These are phyloP conservation scores for Nigrospora sphaerica DNA, from an alignment of 2,329 filamentous ascomycete species.

Conservation along the genomic window DNA sequence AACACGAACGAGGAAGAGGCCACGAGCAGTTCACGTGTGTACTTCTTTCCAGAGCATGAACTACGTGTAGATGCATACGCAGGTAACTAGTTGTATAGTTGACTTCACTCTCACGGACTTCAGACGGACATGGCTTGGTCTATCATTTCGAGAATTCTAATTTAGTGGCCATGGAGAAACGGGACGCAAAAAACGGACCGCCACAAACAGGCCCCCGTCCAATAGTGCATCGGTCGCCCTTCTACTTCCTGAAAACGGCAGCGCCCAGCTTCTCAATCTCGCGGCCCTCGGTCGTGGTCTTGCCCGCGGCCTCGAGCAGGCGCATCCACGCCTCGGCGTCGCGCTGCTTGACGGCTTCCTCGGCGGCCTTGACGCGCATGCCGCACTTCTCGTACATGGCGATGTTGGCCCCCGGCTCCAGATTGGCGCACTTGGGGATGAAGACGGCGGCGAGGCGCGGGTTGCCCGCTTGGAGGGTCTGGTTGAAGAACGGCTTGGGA, in stretches of 20 bases:
- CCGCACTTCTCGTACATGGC: slow-evolving; percentile 97
- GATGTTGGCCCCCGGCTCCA: slow-evolving; percentile 64
- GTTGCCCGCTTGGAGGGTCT: slow-evolving; percentile 82
- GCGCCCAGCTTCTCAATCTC: slow-evolving; percentile 79
- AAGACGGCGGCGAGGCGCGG: slow-evolving; percentile 77
- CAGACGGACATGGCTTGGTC: too few species aligned
- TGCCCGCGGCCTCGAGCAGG: slow-evolving; percentile 66
- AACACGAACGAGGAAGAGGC: too few species aligned
- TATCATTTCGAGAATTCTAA: too few species aligned
- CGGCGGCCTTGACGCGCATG: slow-evolving; percentile 78
- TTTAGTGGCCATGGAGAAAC: too few species aligned
- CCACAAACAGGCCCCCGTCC: too few species aligned
- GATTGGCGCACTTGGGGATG: slow-evolving; percentile 74
- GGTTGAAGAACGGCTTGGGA: slow-evolving; percentile 78
- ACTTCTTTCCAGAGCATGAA: too few species aligned
- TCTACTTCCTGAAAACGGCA: slow-evolving; percentile 44
- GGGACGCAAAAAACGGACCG: too few species aligned
- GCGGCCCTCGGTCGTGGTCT: slow-evolving; percentile 55
- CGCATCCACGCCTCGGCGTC: slow-evolving; percentile 69
- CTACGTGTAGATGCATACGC: too few species aligned
- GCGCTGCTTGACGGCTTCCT: slow-evolving; percentile 80
- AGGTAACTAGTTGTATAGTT: too few species aligned
- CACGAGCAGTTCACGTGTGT: too few species aligned
- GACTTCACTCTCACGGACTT: too few species aligned
- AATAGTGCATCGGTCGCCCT: too few species aligned